Percentiles rank a stretch among this genome's conserved stretches.
Evolutionary conservation across 495 filamentous ascomycete species (phyloP).

Genomic region (Podospora sp.): DNA sequence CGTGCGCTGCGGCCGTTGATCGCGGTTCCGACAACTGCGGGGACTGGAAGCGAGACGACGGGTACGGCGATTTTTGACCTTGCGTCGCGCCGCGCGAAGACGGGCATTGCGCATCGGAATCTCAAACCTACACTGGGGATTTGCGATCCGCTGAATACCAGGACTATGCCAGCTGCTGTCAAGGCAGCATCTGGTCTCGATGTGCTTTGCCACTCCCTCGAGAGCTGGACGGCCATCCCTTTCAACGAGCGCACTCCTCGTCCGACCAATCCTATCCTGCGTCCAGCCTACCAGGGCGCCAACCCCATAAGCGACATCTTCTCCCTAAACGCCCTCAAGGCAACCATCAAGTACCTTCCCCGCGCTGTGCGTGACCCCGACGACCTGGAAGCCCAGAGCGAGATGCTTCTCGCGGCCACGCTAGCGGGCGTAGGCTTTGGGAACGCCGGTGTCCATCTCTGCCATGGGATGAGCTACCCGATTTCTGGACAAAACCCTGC

Average conservation of each 20-base stretch:
- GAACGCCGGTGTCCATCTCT: conserved; percentile 95
- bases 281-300: conserved; percentile 94
- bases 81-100: conserved; percentile 84
- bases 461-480: conserved; percentile 95
- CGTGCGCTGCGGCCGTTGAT: conserved; percentile 80
- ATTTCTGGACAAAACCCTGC: conserved; percentile 91
- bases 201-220: conserved; percentile 89
- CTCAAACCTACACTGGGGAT: conserved; percentile 96
- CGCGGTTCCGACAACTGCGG: conserved; percentile 92
- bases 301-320: conserved; percentile 98
- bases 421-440: conserved; percentile 95
- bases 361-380: conserved; percentile 83
- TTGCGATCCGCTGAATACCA: conserved; percentile 92
- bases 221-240: conserved; percentile 96
- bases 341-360: conserved; percentile 87
- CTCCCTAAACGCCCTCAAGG: conserved; percentile 75
- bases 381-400: conserved; percentile 83
- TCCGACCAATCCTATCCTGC: conserved; percentile 84
- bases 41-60: conserved; percentile 93
- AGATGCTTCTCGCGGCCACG: conserved; percentile 95
- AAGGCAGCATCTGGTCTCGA: conserved; percentile 87
- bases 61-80: conserved; percentile 98
- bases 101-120: conserved; percentile 90
- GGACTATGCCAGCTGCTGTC: conserved; percentile 91
- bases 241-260: conserved; percentile 82